Conservation (phyloP, 202 grass and related monocot species). For the Bolboschoenoplectus hybrid region DNA sequence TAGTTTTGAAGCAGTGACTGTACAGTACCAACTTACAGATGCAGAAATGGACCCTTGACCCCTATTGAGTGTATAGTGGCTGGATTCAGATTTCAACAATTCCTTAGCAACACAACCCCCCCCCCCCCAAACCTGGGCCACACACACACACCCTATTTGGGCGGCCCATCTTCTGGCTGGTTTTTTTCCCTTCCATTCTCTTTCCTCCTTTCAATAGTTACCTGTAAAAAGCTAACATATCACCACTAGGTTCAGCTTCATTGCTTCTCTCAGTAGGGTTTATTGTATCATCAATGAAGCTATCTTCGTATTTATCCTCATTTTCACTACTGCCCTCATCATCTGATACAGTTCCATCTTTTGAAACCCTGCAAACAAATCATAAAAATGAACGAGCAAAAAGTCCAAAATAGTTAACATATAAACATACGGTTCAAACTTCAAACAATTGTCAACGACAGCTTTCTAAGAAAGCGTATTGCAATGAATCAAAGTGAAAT, state of each 20-base stretch:
- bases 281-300: slow-evolving; percentile 76
- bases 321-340: slow-evolving; percentile 56
- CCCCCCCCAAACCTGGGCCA: too few species aligned
- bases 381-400: slow-evolving; percentile 6
- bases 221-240: slow-evolving; percentile 83
- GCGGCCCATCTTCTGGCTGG: too few species aligned
- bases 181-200: too few species aligned
- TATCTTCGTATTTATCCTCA: slow-evolving; percentile 81
- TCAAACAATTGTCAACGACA: slow-evolving; percentile 11
- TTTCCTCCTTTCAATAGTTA: slow-evolving; percentile 30
- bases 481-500: not conserved
- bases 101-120: not conserved
- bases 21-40: not conserved
- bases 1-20: not conserved
- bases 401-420: slow-evolving; percentile 23
- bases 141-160: too few species aligned
- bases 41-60: not conserved
- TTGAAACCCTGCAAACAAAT: slow-evolving; percentile 60
- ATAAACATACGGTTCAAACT: not conserved
- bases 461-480: slow-evolving; percentile 2
- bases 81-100: slow-evolving; percentile 6
- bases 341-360: slow-evolving; percentile 80
- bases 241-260: slow-evolving; percentile 50
- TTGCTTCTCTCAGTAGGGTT: slow-evolving; percentile 52
- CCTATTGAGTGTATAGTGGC: not conserved